Evolutionary conservation across 768 basidiomycete genomes (phyloP).

Genomic region (Hypholoma sublateritium): DNA sequence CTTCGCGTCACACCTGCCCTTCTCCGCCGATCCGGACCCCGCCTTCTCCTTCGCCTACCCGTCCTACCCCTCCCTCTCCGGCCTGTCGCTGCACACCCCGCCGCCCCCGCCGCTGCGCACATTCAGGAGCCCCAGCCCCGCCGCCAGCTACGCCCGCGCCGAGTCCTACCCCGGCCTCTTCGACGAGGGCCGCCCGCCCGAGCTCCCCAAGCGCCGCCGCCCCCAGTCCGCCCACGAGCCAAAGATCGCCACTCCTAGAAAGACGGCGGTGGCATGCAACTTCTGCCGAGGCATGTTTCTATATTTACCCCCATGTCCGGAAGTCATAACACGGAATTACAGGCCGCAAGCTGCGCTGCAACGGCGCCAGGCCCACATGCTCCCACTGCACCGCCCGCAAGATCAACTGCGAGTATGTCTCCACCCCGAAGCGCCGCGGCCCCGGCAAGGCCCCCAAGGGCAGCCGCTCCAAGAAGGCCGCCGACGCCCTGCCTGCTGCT

Average conservation of each 20-base stretch:
- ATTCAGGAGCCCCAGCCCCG: neutral
- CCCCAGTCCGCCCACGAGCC: conserved; percentile 20
- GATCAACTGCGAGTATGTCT: conserved; percentile 53
- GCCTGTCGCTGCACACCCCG: neutral
- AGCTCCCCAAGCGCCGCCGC: conserved; percentile 22
- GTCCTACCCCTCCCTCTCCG: neutral
- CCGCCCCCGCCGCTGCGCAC: neutral
- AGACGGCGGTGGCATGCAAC: conserved; percentile 69
- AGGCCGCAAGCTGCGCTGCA: conserved; percentile 79
- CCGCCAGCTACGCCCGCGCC: neutral
- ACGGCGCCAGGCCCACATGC: conserved; percentile 64
- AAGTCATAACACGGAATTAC: neutral
- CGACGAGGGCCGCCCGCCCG: neutral
- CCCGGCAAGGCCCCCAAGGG: conserved; percentile 76
- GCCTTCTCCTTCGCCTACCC: neutral
- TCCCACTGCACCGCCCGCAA: conserved; percentile 59
- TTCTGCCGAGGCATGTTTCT: conserved; percentile 66
- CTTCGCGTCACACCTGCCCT: neutral
- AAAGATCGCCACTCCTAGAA: conserved; percentile 31
- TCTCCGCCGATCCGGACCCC: conserved; percentile 1
- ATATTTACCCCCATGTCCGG: conserved; percentile 14
- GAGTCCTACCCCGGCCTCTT: neutral
- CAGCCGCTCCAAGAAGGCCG: conserved; percentile 40
- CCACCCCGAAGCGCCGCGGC: conserved; percentile 57
- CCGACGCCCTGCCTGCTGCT: neutral